Evolutionary conservation across 176 grass and related monocot genomes (phyloP).

Genomic region (Dendrocalamus sinicus): DNA sequence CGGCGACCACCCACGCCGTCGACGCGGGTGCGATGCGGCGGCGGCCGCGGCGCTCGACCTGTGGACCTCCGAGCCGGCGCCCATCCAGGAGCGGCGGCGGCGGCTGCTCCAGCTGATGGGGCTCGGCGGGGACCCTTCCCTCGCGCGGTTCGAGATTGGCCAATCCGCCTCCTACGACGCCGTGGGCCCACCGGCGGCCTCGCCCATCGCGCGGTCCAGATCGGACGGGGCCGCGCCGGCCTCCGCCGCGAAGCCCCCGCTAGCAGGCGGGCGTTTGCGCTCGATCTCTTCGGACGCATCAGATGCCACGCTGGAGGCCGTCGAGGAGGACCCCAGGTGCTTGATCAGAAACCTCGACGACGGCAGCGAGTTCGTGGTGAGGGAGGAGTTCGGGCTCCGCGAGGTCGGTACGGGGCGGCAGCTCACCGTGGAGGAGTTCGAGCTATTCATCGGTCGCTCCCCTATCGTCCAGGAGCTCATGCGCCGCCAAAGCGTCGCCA

Average conservation of each 20-base stretch:
- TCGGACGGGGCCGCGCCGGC: conserved; percentile 47
- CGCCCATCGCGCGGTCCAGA: conserved; percentile 57
- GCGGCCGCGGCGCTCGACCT: conserved; percentile 65
- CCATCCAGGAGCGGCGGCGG: conserved; percentile 74
- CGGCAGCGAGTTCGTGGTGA: conserved; percentile 76
- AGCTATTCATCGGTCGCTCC: conserved; percentile 76
- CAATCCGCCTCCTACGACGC: conserved; percentile 45
- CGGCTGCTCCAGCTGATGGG: conserved; percentile 71
- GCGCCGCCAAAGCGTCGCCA: conserved; percentile 62
- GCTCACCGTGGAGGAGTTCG: conserved; percentile 85
- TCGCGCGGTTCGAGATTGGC: conserved; percentile 41
- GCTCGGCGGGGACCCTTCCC: conserved; percentile 55
- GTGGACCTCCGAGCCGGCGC: conserved; percentile 75
- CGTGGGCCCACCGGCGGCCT: not conserved
- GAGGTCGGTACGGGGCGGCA: conserved; percentile 92
- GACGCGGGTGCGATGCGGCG: conserved; percentile 47
- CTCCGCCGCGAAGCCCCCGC: conserved; percentile 50
- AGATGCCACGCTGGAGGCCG: conserved; percentile 56
- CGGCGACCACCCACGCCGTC: conserved; percentile 46
- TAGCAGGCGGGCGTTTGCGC: conserved; percentile 43
- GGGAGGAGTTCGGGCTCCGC: conserved; percentile 64
- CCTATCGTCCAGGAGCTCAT: conserved; percentile 97
- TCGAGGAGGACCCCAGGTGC: conserved; percentile 61
- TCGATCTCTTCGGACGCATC: conserved; percentile 46
- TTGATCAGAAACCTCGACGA: conserved; percentile 93